phyloP scores from a whole-genome alignment of 2,329 filamentous ascomycete genomes.

The Bipolaris oryzae region DNA sequence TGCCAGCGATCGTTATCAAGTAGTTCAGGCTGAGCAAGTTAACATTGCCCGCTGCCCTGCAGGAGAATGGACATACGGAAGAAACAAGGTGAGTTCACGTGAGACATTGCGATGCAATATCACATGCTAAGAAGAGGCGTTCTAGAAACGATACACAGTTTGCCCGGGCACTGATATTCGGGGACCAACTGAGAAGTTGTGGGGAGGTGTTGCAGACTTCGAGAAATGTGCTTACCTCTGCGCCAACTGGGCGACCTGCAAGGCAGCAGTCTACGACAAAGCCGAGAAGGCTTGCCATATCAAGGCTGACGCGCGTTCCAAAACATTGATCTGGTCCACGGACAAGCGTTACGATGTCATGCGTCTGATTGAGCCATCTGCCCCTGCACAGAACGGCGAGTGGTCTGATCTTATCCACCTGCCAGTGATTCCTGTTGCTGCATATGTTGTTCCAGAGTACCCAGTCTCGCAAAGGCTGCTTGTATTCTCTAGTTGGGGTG shows the following conservation, averaged over 20 bases:
- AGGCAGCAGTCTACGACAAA: conserved; percentile 31
- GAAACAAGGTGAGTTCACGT: conserved; percentile 21
- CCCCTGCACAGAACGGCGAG: conserved; percentile 24
- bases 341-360: conserved; percentile 37
- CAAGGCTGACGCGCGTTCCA: conserved; percentile 29
- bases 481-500: conserved; percentile 37
- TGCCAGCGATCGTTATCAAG: conserved; percentile 25
- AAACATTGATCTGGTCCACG: conserved; percentile 36
- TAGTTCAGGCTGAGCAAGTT: conserved; percentile 32
- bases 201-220: conserved; percentile 18
- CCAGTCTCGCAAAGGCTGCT: conserved; percentile 29
- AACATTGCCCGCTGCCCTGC: conserved; percentile 34
- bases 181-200: conserved; percentile 24
- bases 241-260: conserved; percentile 25
- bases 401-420: conserved; percentile 36
- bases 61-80: conserved; percentile 24
- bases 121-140: neutral
- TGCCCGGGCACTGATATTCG: conserved; percentile 34
- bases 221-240: conserved; percentile 34
- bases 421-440: conserved; percentile 38
- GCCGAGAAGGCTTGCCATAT: conserved; percentile 27
- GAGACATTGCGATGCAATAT: neutral
- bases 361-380: conserved; percentile 18
- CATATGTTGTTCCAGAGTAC: conserved; percentile 36
- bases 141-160: conserved; percentile 29